Evolutionary conservation across 2,329 filamentous ascomycete species (phyloP).

Genomic region (Trichoderma guizhouense): DNA sequence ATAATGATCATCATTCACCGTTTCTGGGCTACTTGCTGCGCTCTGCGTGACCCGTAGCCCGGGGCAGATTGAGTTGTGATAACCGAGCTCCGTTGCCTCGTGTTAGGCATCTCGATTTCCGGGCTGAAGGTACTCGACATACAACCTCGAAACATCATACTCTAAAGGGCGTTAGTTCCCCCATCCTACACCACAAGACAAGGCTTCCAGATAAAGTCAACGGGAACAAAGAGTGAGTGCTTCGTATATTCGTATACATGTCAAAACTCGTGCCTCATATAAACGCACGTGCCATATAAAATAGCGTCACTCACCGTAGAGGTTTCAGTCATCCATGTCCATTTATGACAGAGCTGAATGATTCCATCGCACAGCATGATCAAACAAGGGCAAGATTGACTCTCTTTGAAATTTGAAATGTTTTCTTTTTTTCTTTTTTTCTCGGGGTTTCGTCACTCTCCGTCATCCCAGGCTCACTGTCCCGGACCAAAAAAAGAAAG

Average conservation of each 20-base stretch:
- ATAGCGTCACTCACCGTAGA: background rate
- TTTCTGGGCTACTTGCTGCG: background rate
- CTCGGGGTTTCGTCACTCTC: background rate
- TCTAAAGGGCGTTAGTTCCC: background rate
- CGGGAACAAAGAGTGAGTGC: background rate
- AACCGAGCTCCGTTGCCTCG: background rate
- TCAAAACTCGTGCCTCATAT: background rate
- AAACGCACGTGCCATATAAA: background rate
- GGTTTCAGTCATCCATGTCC: background rate
- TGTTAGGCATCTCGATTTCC: background rate
- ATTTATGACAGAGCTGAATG: background rate
- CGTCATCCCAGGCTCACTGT: background rate
- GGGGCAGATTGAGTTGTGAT: background rate
- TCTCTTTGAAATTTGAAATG: background rate
- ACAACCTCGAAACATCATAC: background rate
- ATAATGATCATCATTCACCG: no score
- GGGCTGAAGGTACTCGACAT: background rate
- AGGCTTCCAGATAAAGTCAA: background rate
- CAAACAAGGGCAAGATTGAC: background rate
- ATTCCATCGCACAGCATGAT: background rate
- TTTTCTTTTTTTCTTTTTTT: background rate
- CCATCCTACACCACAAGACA: background rate
- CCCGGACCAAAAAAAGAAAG: background rate
- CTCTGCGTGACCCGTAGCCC: background rate
- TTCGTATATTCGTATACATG: background rate